These are phyloP conservation scores for Penicillium aurantiogriseum DNA, from an alignment of 2,329 filamentous ascomycete species.

Conservation along the genomic window DNA sequence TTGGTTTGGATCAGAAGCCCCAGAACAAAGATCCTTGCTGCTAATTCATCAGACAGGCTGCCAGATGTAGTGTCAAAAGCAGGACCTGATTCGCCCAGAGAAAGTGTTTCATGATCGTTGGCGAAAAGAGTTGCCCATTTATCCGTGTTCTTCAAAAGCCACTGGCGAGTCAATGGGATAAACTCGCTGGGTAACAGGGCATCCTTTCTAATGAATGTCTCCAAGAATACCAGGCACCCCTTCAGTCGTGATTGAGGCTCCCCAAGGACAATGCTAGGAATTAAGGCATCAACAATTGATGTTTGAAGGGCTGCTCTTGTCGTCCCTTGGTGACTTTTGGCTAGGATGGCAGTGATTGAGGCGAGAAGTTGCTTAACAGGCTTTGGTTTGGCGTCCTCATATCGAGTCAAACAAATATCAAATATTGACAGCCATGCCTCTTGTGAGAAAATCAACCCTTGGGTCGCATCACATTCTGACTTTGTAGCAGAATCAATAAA, in stretches of 20 bases:
- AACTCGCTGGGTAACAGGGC: slow-evolving; percentile 34
- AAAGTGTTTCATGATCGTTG: slow-evolving; percentile 34
- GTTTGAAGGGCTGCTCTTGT: slow-evolving; percentile 21
- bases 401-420: slow-evolving; percentile 41
- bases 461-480: slow-evolving; percentile 34
- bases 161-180: slow-evolving; percentile 30
- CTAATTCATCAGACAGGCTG: slow-evolving; percentile 19
- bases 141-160: slow-evolving; percentile 34
- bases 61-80: slow-evolving; percentile 5
- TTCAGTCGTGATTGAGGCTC: slow-evolving; percentile 42
- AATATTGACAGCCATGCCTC: slow-evolving; percentile 43
- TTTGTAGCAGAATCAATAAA: slow-evolving; percentile 41
- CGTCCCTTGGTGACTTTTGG: slow-evolving; percentile 27
- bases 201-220: slow-evolving; percentile 40
- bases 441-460: slow-evolving; percentile 33
- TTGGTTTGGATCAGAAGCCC: slow-evolving; percentile 34
- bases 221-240: slow-evolving; percentile 37
- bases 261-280: slow-evolving; percentile 40
- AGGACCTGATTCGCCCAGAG: slow-evolving; percentile 24
- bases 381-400: slow-evolving; percentile 45
- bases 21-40: slow-evolving; percentile 33
- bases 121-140: slow-evolving; percentile 35
- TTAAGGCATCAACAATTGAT: slow-evolving; percentile 26
- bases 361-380: slow-evolving; percentile 46
- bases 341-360: slow-evolving; percentile 39